phyloP scores from a whole-genome alignment of 2,329 filamentous ascomycete species.

The Teratosphaeria viscida region DNA sequence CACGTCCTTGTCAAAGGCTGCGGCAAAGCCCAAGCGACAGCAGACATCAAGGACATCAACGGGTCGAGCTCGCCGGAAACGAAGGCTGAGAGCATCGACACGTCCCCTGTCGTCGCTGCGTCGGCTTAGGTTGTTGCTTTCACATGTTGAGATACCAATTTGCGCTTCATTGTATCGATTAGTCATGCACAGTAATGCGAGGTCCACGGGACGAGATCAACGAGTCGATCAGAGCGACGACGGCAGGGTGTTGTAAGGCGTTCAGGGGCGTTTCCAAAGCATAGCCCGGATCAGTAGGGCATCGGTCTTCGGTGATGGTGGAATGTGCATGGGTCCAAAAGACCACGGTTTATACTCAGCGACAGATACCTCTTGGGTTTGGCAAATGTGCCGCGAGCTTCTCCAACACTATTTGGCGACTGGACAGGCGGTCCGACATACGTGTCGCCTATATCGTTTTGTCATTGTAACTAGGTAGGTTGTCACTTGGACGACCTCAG shows the following conservation, averaged over 20 bases:
- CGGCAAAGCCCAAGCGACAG: constrained; percentile 39
- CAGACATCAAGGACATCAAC: constrained; percentile 27
- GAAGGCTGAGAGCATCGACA: constrained; percentile 23
- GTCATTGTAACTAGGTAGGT: background rate
- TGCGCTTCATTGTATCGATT: background rate
- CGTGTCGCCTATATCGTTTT: background rate
- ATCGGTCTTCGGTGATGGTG: background rate
- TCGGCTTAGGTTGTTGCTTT: constrained; percentile 8
- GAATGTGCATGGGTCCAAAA: background rate
- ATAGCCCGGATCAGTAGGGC: background rate
- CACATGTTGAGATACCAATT: background rate
- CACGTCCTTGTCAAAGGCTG: constrained; percentile 60
- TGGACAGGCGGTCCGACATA: background rate
- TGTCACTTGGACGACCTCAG: background rate
- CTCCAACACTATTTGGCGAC: background rate
- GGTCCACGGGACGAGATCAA: background rate
- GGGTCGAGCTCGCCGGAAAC: constrained; percentile 24
- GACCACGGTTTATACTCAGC: background rate
- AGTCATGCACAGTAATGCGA: background rate
- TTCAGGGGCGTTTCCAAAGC: background rate
- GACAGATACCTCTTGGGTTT: background rate
- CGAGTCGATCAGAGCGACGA: background rate
- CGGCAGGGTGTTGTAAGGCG: background rate
- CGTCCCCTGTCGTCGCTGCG: constrained; percentile 21
- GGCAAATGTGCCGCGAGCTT: background rate